Evolutionary conservation across 1,139 yeast genomes (phyloP).

Genomic region (Pneumocystis wakefieldiae): DNA sequence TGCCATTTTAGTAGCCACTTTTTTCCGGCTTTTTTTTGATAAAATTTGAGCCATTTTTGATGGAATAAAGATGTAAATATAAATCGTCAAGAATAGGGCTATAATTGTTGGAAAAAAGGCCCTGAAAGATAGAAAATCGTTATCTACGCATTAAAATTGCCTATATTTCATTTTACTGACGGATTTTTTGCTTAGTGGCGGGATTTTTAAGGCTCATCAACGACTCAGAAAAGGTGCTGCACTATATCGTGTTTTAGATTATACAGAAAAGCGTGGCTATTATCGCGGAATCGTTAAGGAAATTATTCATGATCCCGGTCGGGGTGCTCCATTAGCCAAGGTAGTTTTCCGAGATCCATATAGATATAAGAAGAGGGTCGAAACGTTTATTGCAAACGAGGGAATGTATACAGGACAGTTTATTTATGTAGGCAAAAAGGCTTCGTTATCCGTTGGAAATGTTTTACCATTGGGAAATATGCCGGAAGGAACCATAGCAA

Average conservation of each 20-base stretch:
- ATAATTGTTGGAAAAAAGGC: not conserved
- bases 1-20: not conserved
- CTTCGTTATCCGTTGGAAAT: slow-evolving; percentile 85
- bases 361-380: slow-evolving; percentile 95
- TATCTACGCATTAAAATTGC: not conserved
- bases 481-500: slow-evolving; percentile 98
- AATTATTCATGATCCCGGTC: slow-evolving; percentile 98
- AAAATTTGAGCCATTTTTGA: not conserved
- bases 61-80: not conserved
- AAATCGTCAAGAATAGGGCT: not conserved
- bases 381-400: slow-evolving; percentile 97
- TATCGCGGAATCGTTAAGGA: slow-evolving; percentile 97
- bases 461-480: slow-evolving; percentile 90
- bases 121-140: not conserved
- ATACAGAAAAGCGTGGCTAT: slow-evolving; percentile 99
- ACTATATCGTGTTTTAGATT: slow-evolving; percentile 97
- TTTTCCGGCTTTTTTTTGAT: not conserved
- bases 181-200: slow-evolving; percentile 40
- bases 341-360: slow-evolving; percentile 99
- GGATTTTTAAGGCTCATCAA: slow-evolving; percentile 99
- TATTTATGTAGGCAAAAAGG: slow-evolving; percentile 97
- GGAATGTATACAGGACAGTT: slow-evolving; percentile 99
- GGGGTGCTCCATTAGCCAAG: slow-evolving; percentile 99
- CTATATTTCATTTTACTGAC: not conserved
- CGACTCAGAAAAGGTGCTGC: slow-evolving; percentile 99